Conservation (phyloP, 768 basidiomycete genomes). For the Termitomyces heimii region DNA sequence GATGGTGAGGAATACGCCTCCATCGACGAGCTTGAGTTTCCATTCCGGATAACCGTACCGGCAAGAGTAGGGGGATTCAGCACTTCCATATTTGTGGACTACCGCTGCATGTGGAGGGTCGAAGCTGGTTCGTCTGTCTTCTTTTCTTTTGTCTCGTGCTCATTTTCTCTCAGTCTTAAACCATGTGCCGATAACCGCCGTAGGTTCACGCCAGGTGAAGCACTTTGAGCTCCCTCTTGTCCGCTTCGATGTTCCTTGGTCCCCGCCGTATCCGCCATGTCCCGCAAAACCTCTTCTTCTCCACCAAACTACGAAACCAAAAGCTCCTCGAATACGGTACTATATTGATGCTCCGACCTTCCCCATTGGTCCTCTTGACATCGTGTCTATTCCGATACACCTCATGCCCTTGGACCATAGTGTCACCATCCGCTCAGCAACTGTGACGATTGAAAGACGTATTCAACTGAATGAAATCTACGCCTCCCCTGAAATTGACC, state of each 20-base stretch:
- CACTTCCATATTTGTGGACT: slow-evolving; percentile 69
- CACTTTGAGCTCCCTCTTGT: slow-evolving; percentile 69
- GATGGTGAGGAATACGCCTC: slow-evolving; percentile 50
- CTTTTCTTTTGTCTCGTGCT: slow-evolving; percentile 11
- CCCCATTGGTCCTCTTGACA: slow-evolving; percentile 68
- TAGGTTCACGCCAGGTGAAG: slow-evolving; percentile 64
- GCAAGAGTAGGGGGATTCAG: slow-evolving; percentile 57
- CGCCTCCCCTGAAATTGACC: slow-evolving; percentile 15
- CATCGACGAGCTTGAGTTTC: slow-evolving; percentile 59
- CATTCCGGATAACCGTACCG: slow-evolving; percentile 70
- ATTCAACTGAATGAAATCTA: slow-evolving; percentile 48
- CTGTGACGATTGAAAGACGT: slow-evolving; percentile 64
- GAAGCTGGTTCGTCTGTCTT: slow-evolving; percentile 59
- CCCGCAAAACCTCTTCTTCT: slow-evolving; percentile 31
- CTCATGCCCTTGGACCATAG: slow-evolving; percentile 55
- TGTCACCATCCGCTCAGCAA: slow-evolving; percentile 56
- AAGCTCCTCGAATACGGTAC: slow-evolving; percentile 56
- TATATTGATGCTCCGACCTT: slow-evolving; percentile 45
- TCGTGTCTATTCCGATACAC: slow-evolving; percentile 59
- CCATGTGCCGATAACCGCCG: slow-evolving; percentile 56
- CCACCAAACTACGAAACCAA: slow-evolving; percentile 45
- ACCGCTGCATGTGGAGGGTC: slow-evolving; percentile 76
- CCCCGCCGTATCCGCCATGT: slow-evolving; percentile 28
- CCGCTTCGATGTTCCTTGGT: slow-evolving; percentile 57
- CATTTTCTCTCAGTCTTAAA: slow-evolving; percentile 46